A percentile compares a stretch with the other conserved stretches of the same genome.
phyloP scores from a whole-genome alignment of 2,329 filamentous ascomycete species.

The Colletotrichum sp. region DNA sequence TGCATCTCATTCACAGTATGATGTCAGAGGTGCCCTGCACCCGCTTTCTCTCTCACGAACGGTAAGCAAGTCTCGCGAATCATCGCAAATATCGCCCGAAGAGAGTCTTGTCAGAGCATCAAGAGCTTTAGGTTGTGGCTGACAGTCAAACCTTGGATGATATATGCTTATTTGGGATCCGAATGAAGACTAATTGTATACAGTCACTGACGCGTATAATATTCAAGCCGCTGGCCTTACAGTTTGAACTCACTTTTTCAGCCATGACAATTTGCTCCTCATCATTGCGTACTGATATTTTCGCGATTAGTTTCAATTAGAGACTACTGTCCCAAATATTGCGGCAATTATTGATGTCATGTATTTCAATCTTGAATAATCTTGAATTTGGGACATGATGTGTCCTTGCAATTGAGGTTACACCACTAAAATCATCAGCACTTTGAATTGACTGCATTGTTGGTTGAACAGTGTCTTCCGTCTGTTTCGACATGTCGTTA shows the following conservation, averaged over 20 bases:
- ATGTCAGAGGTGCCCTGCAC: background rate
- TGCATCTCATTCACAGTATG: background rate
- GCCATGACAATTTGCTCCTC: background rate
- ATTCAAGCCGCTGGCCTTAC: background rate
- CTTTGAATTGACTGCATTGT: background rate
- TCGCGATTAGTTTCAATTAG: background rate
- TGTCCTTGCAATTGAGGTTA: background rate
- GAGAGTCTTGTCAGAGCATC: fast-evolving
- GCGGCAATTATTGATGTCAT: background rate
- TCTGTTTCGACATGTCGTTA: background rate
- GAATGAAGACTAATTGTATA: fast-evolving
- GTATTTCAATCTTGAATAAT: background rate
- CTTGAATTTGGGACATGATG: background rate
- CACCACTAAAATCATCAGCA: background rate
- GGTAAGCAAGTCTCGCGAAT: background rate
- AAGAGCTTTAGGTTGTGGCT: background rate
- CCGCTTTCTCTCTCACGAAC: fast-evolving
- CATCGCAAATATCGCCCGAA: fast-evolving
- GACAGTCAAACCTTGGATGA: background rate
- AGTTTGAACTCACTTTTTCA: background rate
- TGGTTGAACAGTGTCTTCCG: background rate
- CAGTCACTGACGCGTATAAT: background rate
- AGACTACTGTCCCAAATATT: fast-evolving
- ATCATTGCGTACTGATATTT: background rate
- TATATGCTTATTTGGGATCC: background rate